A percentile compares a stretch with the other conserved stretches of the same genome.
Evolutionary conservation across 345 rosid species (phyloP).

Genomic region (Cardamine chenopodiifolia): DNA sequence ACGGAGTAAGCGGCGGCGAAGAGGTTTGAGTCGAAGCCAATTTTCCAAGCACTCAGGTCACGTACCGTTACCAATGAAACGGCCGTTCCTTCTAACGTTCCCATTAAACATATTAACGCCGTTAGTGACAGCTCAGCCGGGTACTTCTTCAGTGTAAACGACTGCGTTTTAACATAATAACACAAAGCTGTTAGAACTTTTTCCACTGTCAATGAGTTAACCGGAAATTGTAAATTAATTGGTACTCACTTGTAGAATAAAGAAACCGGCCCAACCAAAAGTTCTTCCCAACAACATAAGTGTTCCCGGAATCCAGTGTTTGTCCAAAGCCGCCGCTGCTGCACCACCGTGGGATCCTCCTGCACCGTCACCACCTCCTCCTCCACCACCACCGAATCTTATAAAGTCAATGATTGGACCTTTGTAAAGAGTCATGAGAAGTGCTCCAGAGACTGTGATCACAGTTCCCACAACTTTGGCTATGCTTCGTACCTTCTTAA

Average conservation of each 20-base stretch:
- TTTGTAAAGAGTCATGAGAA: conserved; percentile 90
- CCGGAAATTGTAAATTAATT: conserved; percentile 14
- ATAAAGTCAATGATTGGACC: conserved; percentile 76
- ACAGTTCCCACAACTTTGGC: conserved; percentile 83
- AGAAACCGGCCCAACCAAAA: conserved; percentile 78
- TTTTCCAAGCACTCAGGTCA: conserved; percentile 72
- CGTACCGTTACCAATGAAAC: conserved; percentile 70
- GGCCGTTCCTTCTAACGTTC: conserved; percentile 66
- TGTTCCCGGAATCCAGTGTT: conserved; percentile 72
- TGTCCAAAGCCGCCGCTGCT: conserved; percentile 40
- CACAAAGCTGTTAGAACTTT: not conserved
- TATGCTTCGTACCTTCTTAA: conserved; percentile 61
- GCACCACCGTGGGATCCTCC: conserved; percentile 45
- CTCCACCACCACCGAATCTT: conserved; percentile 40
- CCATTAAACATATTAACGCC: conserved; percentile 75
- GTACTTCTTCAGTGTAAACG: conserved; percentile 75
- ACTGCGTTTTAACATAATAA: conserved; percentile 45
- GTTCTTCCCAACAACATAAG: conserved; percentile 67
- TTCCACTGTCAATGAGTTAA: conserved; percentile 16
- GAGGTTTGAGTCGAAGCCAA: conserved; percentile 77
- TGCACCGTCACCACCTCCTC: conserved; percentile 35
- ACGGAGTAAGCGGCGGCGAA: conserved; percentile 86
- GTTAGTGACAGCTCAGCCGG: conserved; percentile 90
- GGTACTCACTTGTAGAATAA: conserved; percentile 74
- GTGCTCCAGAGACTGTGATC: conserved; percentile 77